phyloP scores from a whole-genome alignment of 139 green algal genomes.

The Picochlorum sp. region DNA sequence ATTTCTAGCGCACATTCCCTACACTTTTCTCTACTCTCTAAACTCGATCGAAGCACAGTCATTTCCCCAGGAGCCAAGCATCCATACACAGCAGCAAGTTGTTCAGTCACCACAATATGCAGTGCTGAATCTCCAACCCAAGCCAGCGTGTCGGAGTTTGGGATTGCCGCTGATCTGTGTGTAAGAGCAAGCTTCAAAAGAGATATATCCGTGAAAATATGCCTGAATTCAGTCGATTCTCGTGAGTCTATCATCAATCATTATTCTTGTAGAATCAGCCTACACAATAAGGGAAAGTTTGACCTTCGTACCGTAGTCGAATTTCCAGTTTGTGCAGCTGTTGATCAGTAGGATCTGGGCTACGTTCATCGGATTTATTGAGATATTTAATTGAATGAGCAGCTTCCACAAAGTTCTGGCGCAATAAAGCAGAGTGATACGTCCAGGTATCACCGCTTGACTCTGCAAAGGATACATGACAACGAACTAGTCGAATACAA shows the following conservation, averaged over 20 bases:
- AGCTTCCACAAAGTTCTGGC: not conserved
- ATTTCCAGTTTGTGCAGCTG: too few relatives aligned
- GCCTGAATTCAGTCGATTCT: not conserved
- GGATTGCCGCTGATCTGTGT: slow-evolving; percentile 4
- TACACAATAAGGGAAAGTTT: too few relatives aligned
- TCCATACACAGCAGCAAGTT: slow-evolving; percentile 3
- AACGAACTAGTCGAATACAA: too few relatives aligned
- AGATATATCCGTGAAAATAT: slow-evolving; percentile 10
- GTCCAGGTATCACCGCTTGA: not conserved
- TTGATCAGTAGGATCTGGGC: too few relatives aligned
- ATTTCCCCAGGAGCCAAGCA: not conserved
- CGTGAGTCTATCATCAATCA: too few relatives aligned
- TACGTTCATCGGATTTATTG: too few relatives aligned
- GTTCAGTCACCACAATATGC: slow-evolving; percentile 9
- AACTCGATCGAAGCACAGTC: not conserved
- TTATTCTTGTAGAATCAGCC: too few relatives aligned
- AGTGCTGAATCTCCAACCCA: slow-evolving; percentile 25
- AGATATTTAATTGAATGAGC: not conserved
- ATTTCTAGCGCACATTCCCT: not conserved
- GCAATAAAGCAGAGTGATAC: not conserved
- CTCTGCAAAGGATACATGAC: not conserved
- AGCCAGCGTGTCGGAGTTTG: not conserved
- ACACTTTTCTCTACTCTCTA: slow-evolving; percentile 5
- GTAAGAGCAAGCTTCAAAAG: slow-evolving; percentile 14
- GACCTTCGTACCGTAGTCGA: too few relatives aligned